A percentile compares a stretch with the other conserved stretches of the same genome.
Conservation (phyloP, 345 rosid genomes). For the Populus nigra region DNA sequence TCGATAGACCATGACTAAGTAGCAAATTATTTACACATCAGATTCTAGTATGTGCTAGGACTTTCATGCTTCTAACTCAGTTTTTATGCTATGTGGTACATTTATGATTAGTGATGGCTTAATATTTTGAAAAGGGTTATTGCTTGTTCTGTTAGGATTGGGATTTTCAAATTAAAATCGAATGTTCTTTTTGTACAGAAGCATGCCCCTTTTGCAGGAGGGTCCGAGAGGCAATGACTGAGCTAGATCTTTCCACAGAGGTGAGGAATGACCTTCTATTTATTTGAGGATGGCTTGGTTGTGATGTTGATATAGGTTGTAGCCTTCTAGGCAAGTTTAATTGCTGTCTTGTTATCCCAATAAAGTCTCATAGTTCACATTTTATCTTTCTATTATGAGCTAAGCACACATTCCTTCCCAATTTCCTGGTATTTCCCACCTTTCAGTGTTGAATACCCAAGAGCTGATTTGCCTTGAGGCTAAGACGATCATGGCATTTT, state of each 20-base stretch:
- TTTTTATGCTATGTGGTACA: not conserved
- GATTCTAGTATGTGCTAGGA: not conserved
- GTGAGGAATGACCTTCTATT: constrained; percentile 27
- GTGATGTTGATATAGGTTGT: not conserved
- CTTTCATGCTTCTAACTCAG: not conserved
- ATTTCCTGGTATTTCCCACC: not conserved
- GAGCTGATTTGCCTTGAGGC: too few relatives aligned
- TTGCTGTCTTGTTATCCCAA: not conserved
- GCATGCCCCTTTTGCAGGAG: constrained; percentile 89
- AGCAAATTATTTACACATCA: not conserved
- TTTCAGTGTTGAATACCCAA: too few relatives aligned
- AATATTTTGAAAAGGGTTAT: not conserved
- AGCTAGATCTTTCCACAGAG: constrained; percentile 79
- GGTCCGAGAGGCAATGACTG: constrained; percentile 79
- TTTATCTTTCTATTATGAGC: not conserved
- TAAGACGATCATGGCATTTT: not conserved
- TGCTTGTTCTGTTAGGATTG: not conserved
- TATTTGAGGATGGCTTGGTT: not conserved
- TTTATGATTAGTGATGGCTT: not conserved
- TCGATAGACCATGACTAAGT: not conserved
- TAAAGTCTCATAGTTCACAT: not conserved
- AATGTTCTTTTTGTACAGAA: constrained; percentile 46
- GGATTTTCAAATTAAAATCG: constrained; percentile 5
- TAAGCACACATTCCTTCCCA: not conserved
- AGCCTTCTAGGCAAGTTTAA: not conserved